A percentile compares a stretch with the other conserved stretches of the same genome.
phyloP scores from a whole-genome alignment of 306 rosid species.

The Casuarina equisetifolia region DNA sequence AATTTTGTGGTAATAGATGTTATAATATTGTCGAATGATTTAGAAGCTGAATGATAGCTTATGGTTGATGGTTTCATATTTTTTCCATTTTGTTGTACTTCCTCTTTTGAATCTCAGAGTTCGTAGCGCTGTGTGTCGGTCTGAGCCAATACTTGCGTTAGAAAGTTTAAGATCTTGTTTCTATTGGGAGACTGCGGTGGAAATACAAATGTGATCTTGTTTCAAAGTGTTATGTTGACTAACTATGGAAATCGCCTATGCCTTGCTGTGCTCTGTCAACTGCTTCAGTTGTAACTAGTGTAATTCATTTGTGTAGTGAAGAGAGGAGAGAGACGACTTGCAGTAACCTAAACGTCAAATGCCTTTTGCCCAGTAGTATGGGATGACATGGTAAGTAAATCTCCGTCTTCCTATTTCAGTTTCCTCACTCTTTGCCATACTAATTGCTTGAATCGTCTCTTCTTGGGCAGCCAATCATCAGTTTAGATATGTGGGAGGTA shows the following conservation, averaged over 20 bases:
- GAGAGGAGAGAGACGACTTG: constrained; percentile 73
- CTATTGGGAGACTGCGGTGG: not conserved
- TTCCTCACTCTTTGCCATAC: constrained; percentile 21
- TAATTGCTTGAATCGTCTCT: constrained; percentile 29
- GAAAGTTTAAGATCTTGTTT: not conserved
- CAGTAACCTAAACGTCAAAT: constrained; percentile 65
- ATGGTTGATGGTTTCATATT: not conserved
- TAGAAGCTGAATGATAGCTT: too few relatives aligned
- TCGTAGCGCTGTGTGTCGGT: not conserved
- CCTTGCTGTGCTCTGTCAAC: constrained; percentile 12
- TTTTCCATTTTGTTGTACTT: not conserved
- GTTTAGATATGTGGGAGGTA: constrained; percentile 99
- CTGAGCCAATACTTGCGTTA: too few relatives aligned
- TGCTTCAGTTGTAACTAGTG: constrained; percentile 11
- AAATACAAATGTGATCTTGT: not conserved
- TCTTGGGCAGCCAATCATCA: constrained; percentile 78
- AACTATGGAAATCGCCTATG: not conserved
- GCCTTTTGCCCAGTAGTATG: constrained; percentile 80
- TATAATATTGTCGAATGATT: not conserved
- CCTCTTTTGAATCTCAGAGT: not conserved
- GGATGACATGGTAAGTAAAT: constrained; percentile 78
- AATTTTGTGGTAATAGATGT: not conserved
- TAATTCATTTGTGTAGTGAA: constrained; percentile 58
- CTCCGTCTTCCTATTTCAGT: constrained; percentile 6
- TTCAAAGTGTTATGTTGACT: not conserved